Conservation (phyloP, 1,284 basidiomycete genomes). For the Sporisorium scitamineum region DNA sequence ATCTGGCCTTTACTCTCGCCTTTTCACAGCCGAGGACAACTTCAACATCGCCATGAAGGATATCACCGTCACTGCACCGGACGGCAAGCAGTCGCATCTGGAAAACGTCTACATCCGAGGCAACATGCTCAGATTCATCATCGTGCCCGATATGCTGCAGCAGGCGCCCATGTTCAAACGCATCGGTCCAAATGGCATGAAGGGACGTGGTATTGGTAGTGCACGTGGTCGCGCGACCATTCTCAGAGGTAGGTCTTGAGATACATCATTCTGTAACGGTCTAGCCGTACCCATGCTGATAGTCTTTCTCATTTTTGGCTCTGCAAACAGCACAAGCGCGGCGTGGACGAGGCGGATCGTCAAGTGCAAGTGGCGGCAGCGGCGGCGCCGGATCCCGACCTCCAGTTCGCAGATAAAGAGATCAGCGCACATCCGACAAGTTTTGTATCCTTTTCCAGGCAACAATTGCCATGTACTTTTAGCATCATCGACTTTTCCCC, state of each 20-base stretch:
- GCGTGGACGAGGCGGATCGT: constrained; percentile 44
- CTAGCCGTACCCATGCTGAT: background rate
- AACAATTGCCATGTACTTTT: constrained; percentile 29
- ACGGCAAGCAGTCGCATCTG: constrained; percentile 98
- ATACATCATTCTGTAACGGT: background rate
- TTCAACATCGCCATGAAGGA: constrained; percentile 96
- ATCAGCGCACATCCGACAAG: background rate
- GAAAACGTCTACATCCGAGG: constrained; percentile 99
- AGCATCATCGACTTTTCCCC: constrained; percentile 1
- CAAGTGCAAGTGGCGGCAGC: constrained; percentile 13
- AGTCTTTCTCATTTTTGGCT: background rate
- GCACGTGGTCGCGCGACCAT: constrained; percentile 96
- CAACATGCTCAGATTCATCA: constrained; percentile 91
- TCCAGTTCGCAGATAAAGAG: constrained; percentile 28
- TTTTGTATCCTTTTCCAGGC: background rate
- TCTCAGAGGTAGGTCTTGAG: constrained; percentile 76
- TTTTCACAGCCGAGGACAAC: constrained; percentile 88
- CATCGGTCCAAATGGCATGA: constrained; percentile 97
- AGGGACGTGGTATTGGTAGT: constrained; percentile 97
- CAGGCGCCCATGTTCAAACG: constrained; percentile 99
- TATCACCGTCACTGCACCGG: constrained; percentile 96
- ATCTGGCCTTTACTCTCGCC: background rate
- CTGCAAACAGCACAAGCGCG: constrained; percentile 46
- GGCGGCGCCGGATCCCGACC: constrained; percentile 24
- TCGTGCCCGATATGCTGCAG: constrained; percentile 98